A percentile compares a stretch with the other conserved stretches of the same genome.
Evolutionary conservation across 2,329 filamentous ascomycete species (phyloP).

Genomic region (Aureobasidium sp.): DNA sequence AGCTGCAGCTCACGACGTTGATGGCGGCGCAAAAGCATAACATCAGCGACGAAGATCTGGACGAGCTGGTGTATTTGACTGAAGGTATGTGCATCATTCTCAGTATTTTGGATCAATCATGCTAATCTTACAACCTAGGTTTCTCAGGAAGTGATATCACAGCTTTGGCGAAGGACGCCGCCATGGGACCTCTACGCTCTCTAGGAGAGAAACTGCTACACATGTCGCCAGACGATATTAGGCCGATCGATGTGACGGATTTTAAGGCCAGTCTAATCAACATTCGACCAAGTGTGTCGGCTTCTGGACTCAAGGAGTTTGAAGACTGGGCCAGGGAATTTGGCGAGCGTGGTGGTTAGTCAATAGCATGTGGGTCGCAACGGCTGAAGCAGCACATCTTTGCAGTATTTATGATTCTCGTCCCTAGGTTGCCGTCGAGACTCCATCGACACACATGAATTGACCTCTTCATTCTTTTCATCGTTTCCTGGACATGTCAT

Average conservation of each 20-base stretch:
- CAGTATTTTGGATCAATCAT: neutral
- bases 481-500: neutral
- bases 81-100: constrained; percentile 54
- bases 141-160: constrained; percentile 97
- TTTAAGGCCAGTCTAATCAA: constrained; percentile 76
- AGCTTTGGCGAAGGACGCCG: constrained; percentile 90
- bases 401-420: neutral
- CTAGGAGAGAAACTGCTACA: constrained; percentile 81
- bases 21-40: constrained; percentile 82
- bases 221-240: constrained; percentile 90
- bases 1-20: constrained; percentile 68
- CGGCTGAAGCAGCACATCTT: neutral
- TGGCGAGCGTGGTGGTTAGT: constrained; percentile 70
- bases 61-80: constrained; percentile 66
- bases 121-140: constrained; percentile 46
- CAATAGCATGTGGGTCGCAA: neutral
- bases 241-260: constrained; percentile 73
- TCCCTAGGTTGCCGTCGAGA: neutral
- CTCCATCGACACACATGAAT: neutral
- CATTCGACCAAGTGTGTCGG: constrained; percentile 85
- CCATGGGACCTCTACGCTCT: constrained; percentile 89
- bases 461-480: neutral
- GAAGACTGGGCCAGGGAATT: constrained; percentile 93
- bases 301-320: constrained; percentile 74
- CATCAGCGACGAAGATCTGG: constrained; percentile 63